Base-by-base conservation (phyloP, 139 green algal species). In the Chlamydomonas sp. region DNA sequence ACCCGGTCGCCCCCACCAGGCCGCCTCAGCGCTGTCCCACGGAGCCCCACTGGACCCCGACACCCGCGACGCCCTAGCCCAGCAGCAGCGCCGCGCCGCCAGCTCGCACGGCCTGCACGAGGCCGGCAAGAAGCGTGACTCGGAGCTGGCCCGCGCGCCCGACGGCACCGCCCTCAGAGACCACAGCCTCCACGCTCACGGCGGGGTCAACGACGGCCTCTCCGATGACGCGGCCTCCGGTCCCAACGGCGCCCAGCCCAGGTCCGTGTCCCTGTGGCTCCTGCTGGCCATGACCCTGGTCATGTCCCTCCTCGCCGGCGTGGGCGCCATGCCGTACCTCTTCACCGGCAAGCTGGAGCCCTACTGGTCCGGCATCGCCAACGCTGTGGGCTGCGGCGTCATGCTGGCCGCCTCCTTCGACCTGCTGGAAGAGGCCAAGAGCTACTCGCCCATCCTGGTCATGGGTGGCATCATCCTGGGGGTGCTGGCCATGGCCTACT, bases 321-420 rank as follows among this genome's bases (percentile, higher is more conserved):
- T 98, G 17, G 96, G 96, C 4, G 94, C 95, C 0, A 31, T 96
- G 60, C 96, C 96, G n/a, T 98, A 96, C 90, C 95, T 97, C 90
- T 94, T 97, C 75, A 92, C 85, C n/a, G 87, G 87, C 72, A 91
- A 92, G 84, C 80, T 92, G 2, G 79, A 92, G 59, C 78, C 87
- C 14, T 72, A 64, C 12, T 95, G 90, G 90, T 90, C 93, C 2
- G 97, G 94, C 63, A 83, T 99, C 20, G 96, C 97, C 69, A 99
- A 98, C 80, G 97, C 97, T 4, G 87, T 99, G 1, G 98, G 98
- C 9, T 98, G 96, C 80, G 98, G 98, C 1, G 98, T 99, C 60
- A 99, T 99, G 98, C 90, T 99, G 62, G 97, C 98, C 1, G 97
- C 96, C 12, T 96, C 91, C 82, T 99, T 99, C 90, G 98, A 98